phyloP scores from a whole-genome alignment of 2,329 filamentous ascomycete genomes.

The Ceratocystis destructans region DNA sequence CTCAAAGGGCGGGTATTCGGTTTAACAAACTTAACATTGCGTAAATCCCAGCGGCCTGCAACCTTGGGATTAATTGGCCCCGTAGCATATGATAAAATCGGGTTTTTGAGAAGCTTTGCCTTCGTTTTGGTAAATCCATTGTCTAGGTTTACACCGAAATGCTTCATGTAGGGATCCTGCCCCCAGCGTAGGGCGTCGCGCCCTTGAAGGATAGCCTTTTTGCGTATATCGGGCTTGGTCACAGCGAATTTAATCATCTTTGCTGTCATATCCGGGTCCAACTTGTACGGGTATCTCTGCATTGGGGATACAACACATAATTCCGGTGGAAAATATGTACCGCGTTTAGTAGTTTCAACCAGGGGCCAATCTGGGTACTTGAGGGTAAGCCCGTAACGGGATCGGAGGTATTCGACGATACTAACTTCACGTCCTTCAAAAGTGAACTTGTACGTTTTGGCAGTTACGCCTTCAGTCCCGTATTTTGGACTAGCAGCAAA shows the following conservation, averaged over 20 bases:
- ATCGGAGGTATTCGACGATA: slow-evolving; percentile 42
- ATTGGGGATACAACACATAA: slow-evolving; percentile 38
- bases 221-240: slow-evolving; percentile 56
- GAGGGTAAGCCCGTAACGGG: slow-evolving; percentile 41
- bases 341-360: slow-evolving; percentile 41
- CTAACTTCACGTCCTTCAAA: slow-evolving; percentile 33
- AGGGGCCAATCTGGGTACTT: slow-evolving; percentile 39
- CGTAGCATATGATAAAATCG: slow-evolving; percentile 31
- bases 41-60: slow-evolving; percentile 73
- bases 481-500: slow-evolving; percentile 36
- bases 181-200: slow-evolving; percentile 54
- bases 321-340: slow-evolving; percentile 46
- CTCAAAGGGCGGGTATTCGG: slow-evolving; percentile 49
- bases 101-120: slow-evolving; percentile 57
- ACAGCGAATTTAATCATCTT: slow-evolving; percentile 92
- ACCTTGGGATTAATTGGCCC: slow-evolving; percentile 46
- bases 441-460: slow-evolving; percentile 43
- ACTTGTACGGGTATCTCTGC: slow-evolving; percentile 50
- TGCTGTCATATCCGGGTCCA: slow-evolving; percentile 51
- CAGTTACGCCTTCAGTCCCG: slow-evolving; percentile 34
- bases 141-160: slow-evolving; percentile 61
- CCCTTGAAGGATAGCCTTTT: slow-evolving; percentile 51
- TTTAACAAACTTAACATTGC: slow-evolving; percentile 51
- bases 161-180: slow-evolving; percentile 52
- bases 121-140: slow-evolving; percentile 49